phyloP scores from a whole-genome alignment of 768 basidiomycete species.

The Termitomyces heimii region DNA sequence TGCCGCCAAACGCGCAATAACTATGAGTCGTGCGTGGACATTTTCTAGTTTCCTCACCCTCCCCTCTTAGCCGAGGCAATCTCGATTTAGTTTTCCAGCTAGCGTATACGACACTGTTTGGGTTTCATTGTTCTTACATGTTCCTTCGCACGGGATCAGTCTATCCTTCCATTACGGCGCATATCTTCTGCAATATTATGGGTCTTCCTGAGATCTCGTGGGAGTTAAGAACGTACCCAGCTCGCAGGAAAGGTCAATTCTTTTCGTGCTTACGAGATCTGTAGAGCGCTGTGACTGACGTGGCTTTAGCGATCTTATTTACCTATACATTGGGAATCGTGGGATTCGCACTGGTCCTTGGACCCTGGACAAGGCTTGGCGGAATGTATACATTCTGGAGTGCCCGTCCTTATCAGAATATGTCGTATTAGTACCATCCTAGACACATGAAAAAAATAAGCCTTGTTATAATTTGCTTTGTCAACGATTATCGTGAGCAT shows the following conservation, averaged over 20 bases:
- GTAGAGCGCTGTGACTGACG: constrained; percentile 5
- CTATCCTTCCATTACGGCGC: constrained; percentile 69
- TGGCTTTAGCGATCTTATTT: constrained; percentile 40
- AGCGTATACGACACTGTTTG: constrained; percentile 88
- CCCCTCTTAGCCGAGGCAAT: not conserved
- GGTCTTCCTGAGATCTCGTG: constrained; percentile 67
- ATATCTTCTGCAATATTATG: constrained; percentile 94
- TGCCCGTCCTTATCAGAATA: constrained; percentile 9
- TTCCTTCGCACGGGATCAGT: constrained; percentile 85
- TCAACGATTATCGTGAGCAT: not conserved
- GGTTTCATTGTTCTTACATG: constrained; percentile 80
- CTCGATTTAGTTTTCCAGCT: constrained; percentile 70
- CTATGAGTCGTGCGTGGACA: constrained; percentile 45
- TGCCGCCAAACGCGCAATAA: constrained; percentile 60
- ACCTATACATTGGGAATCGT: constrained; percentile 57
- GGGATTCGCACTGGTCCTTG: constrained; percentile 49
- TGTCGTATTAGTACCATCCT: constrained; percentile 6
- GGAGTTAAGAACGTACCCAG: constrained; percentile 51
- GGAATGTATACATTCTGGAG: constrained; percentile 43
- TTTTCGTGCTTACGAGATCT: constrained; percentile 9
- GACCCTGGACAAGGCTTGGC: constrained; percentile 40
- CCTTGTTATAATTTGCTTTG: not conserved
- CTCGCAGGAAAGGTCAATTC: constrained; percentile 44
- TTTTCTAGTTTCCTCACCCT: not conserved
- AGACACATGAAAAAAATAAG: not conserved